Conservation (phyloP, 805 yeast genomes). For the Saturnispora ahearnii region DNA sequence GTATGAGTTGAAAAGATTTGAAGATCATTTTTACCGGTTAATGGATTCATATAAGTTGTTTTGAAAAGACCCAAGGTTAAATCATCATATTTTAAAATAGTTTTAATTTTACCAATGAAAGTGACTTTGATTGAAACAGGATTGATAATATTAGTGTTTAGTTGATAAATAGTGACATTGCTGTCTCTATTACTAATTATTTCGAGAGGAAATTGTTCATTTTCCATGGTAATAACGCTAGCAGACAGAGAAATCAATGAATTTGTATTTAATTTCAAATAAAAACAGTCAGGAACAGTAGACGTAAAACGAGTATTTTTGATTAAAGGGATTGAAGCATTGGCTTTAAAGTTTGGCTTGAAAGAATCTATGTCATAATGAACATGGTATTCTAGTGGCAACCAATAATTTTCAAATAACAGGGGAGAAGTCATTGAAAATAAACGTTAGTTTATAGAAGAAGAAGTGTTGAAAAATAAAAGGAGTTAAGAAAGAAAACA, state of each 20-base stretch:
- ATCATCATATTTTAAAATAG: conserved; percentile 45
- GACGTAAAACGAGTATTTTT: conserved; percentile 18
- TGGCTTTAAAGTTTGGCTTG: conserved; percentile 40
- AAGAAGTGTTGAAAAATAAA: neutral
- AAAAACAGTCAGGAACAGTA: conserved; percentile 12
- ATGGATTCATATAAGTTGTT: conserved; percentile 49
- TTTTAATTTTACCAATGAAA: conserved; percentile 44
- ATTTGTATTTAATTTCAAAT: conserved; percentile 32
- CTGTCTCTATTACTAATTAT: conserved; percentile 31
- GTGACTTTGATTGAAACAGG: conserved; percentile 22
- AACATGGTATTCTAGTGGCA: conserved; percentile 34
- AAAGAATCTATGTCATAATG: conserved; percentile 28
- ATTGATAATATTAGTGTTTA: neutral
- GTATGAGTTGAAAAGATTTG: conserved; percentile 59
- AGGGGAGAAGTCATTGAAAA: conserved; percentile 12
- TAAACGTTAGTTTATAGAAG: neutral
- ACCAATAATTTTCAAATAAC: conserved; percentile 27
- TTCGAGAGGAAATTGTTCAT: conserved; percentile 12
- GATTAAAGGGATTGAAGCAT: conserved; percentile 26
- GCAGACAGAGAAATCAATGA: conserved; percentile 33
- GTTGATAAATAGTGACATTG: conserved; percentile 27
- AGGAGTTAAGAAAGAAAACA: neutral
- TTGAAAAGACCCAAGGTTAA: conserved; percentile 58
- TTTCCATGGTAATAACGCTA: conserved; percentile 12
- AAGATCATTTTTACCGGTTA: conserved; percentile 40